Percentiles rank a stretch among this genome's conserved stretches.
phyloP scores from a whole-genome alignment of 2,329 filamentous ascomycete genomes.

The Rhinocladiella mackenziei region DNA sequence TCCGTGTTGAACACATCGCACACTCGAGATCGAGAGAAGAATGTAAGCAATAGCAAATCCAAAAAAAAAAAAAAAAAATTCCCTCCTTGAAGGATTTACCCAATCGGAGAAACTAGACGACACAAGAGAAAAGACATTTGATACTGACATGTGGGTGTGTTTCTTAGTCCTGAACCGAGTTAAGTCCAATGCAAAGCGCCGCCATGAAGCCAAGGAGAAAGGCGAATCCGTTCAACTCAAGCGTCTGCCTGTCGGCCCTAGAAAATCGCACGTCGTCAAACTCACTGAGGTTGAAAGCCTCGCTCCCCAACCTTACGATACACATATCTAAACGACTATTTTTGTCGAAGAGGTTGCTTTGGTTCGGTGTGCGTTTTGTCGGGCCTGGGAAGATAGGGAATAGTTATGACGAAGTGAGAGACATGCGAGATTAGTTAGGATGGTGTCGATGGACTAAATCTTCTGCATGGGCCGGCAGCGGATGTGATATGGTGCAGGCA shows the following conservation, averaged over 20 bases:
- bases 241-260: constrained; percentile 76
- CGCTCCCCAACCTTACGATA: constrained; percentile 92
- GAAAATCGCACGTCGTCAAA: constrained; percentile 74
- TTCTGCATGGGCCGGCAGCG: too few species aligned
- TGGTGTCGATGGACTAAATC: too few species aligned
- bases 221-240: constrained; percentile 88
- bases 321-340: constrained; percentile 70
- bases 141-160: constrained; percentile 1
- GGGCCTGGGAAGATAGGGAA: too few species aligned
- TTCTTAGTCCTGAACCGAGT: constrained; percentile 72
- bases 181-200: constrained; percentile 91
- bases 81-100: not conserved
- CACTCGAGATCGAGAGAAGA: constrained; percentile 94
- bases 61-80: not conserved
- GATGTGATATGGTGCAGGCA: too few species aligned
- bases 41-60: constrained; percentile 41
- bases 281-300: constrained; percentile 78
- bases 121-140: not conserved
- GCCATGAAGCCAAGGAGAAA: constrained; percentile 86
- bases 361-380: too few species aligned
- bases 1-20: constrained; percentile 95
- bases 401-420: too few species aligned
- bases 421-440: too few species aligned
- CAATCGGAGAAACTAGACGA: too few species aligned
- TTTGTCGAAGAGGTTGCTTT: not conserved